Conservation (phyloP, 495 filamentous ascomycete genomes). For the Tuber calosporum region DNA sequence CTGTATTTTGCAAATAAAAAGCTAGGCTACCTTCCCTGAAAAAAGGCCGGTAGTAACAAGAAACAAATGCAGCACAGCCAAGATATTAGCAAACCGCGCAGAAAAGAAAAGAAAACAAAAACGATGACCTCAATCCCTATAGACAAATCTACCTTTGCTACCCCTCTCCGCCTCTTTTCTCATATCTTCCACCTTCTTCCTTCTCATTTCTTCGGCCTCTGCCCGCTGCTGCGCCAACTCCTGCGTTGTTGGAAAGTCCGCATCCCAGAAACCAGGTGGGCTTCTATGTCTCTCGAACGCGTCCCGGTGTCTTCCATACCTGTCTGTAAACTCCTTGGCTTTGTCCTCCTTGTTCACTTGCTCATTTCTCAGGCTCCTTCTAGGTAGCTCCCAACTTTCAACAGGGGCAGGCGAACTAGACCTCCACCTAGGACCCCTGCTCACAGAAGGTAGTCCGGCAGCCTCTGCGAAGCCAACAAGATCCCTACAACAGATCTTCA, state of each 20-base stretch:
- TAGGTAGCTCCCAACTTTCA: slow-evolving; percentile 50
- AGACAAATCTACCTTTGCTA: slow-evolving; percentile 36
- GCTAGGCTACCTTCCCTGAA: neutral
- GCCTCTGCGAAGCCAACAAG: slow-evolving; percentile 33
- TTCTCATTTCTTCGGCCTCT: slow-evolving; percentile 54
- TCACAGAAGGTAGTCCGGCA: slow-evolving; percentile 26
- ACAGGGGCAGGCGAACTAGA: slow-evolving; percentile 45
- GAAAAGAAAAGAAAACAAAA: neutral
- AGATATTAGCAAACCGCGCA: neutral
- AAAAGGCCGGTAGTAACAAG: neutral
- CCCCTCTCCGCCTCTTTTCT: slow-evolving; percentile 59
- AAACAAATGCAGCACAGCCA: neutral
- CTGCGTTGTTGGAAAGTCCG: slow-evolving; percentile 80
- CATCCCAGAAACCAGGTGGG: slow-evolving; percentile 84
- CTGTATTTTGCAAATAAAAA: neutral
- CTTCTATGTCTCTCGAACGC: slow-evolving; percentile 60
- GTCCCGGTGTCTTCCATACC: slow-evolving; percentile 68
- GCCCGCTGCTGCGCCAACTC: slow-evolving; percentile 58
- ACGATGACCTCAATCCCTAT: slow-evolving; percentile 9
- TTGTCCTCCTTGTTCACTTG: slow-evolving; percentile 51
- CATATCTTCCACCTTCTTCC: slow-evolving; percentile 61
- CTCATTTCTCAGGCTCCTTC: neutral
- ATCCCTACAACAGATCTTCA: slow-evolving; percentile 47
- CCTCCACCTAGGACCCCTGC: slow-evolving; percentile 35
- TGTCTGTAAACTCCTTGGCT: slow-evolving; percentile 59